phyloP scores from a whole-genome alignment of 2,329 filamentous ascomycete species.

The Cladosporium sp. region DNA sequence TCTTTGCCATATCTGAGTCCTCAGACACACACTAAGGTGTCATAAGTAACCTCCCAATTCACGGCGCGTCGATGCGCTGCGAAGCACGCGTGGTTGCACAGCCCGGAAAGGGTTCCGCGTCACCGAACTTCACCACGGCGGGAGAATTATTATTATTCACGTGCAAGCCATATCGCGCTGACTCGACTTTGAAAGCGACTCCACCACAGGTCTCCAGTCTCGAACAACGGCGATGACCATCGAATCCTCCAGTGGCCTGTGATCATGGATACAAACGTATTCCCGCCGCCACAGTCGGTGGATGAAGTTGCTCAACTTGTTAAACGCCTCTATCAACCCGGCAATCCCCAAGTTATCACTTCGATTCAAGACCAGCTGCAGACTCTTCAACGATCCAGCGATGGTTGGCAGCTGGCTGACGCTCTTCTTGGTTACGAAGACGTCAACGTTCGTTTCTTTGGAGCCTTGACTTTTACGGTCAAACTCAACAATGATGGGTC shows the following conservation, averaged over 20 bases:
- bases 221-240: background rate
- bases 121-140: background rate
- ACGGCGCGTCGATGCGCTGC: background rate
- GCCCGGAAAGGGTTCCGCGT: background rate
- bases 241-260: background rate
- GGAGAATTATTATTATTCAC: background rate
- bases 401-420: conserved; percentile 82
- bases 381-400: conserved; percentile 66
- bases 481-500: conserved; percentile 65
- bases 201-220: background rate
- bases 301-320: conserved; percentile 37
- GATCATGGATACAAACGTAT: conserved; percentile 3
- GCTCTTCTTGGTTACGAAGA: conserved; percentile 63
- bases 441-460: conserved; percentile 81
- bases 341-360: conserved; percentile 38
- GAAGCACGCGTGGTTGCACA: background rate
- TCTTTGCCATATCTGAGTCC: conserved; percentile 1
- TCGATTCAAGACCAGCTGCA: conserved; percentile 70
- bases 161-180: background rate
- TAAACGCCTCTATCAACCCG: conserved; percentile 45
- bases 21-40: background rate
- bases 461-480: conserved; percentile 83
- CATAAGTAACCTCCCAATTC: background rate
- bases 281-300: conserved; percentile 13
- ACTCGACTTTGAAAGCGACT: background rate